Evolutionary conservation across 345 rosid species (phyloP), one percentile per base, ranked within the genome.

Genomic region (Citrus inodora): DNA sequence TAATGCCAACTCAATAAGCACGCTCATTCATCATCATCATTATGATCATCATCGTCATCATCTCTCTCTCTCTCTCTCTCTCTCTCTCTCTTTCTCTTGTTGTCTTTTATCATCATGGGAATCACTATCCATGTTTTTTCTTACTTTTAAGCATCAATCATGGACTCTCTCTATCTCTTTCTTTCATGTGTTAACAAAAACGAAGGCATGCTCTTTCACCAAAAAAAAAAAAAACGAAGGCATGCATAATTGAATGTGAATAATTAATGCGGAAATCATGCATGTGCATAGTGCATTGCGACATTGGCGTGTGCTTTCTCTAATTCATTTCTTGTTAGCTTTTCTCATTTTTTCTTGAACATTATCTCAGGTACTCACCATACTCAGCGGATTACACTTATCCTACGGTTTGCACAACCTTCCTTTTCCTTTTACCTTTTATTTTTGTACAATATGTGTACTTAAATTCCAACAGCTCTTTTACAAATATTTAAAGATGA

Each of bases 381-480:
- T 95, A 89, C 88, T 90, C 99, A 17, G 93, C 92, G 67, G 97
- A 95, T 76, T 95, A 95, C 88, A 83, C 88, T 64, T 95, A 93
- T 82, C 96, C 98, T 27, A 78, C 98, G 96, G 99, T 95, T 80
- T 82, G 92, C 83, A 83, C 79, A 67, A 28, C 48, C 60, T 77
- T 32, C 79, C 78, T 76, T 59, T 67, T 76, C 60, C 55, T 35
- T 40, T 72, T 75, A 38, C 32, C 22, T 37, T 11, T 67, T 27
- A 66, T 24, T 21, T 17, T 28, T 16, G 61, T 46, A 27, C 55
- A 53, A 46, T 13, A 46, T 0, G 51, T 46, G 51, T 46, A 13
- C 16, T 3, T 46, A 46, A 46, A 46, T 13, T 13, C 17, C 51
- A 13, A 46, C 17, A 3, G 51, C 51, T 13, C 51, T 46, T 46